Evolutionary conservation across 1,284 basidiomycete species (phyloP), one percentile per base, ranked within the genome.

Genomic region (Cystobasidiaceae sp.): DNA sequence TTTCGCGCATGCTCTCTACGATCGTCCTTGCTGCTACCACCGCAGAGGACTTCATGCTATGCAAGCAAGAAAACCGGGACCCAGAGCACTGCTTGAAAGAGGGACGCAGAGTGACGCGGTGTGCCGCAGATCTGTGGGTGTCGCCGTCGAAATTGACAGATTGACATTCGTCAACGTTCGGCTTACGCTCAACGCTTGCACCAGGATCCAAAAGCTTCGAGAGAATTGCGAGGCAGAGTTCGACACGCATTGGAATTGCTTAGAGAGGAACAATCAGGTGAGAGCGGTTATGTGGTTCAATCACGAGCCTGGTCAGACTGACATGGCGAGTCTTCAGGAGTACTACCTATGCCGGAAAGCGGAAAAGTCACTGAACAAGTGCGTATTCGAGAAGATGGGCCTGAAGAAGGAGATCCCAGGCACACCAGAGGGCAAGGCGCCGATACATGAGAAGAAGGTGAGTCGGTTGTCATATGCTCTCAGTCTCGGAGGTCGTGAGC

Each of bases 21-120:
- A 33, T 51, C 30, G 11, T 33, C 23, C 17, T 55, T 5, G 8
- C 13, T 54, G 25, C 17, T 17, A 33, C 6, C 15, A 56, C 19
- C 27, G 48, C 75, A 96, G 93, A 97, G 84, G 94, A 99, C 81
- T 98, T 97, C 75, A 97, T 99, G 92, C 87, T 97, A 64, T 98
- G 96, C 85, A 98, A 98, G 81, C 81, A 84, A 51, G 93, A 97
- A 81, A 87, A 84, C 76, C 82, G 84, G 62, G 87, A 97, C 76
- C 91, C 96, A 13, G 91, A 78, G 34, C 91, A 96, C 78, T 99
- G 96, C 79, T 78, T 98, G 78, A 89, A 90, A 82, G 96, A 98
- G 78, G 96, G 96, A 28, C 81, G 96, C 71, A 86, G 91, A 74
- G 94, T 98, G 67, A 98, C 96, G 60, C 83, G 96, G 73, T 99